A percentile compares a stretch with the other conserved stretches of the same genome.
Conservation (phyloP, 352 stramenopile species). For the Phytophthora hibernalis region DNA sequence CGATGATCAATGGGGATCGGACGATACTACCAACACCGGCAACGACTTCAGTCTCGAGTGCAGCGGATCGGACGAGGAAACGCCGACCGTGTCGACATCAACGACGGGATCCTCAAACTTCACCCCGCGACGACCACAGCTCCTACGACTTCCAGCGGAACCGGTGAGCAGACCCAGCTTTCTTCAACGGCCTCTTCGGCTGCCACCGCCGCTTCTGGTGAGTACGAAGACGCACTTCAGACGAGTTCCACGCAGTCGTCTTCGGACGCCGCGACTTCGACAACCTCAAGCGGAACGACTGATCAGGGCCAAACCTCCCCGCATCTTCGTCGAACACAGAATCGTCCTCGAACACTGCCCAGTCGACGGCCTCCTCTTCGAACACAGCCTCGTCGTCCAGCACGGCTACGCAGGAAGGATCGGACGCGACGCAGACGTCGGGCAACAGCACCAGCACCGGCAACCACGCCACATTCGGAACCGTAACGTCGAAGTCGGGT, state of each 20-base stretch:
- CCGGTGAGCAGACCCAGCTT: conserved; percentile 5
- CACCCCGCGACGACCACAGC: conserved; percentile 3
- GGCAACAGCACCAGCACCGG: conserved; percentile 4
- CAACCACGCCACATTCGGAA: conserved; percentile 21
- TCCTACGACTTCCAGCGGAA: conserved; percentile 14
- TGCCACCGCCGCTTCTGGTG: conserved; percentile 10
- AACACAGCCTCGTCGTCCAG: conserved; percentile 2
- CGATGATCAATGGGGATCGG: conserved; percentile 5
- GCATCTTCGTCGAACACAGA: conserved; percentile 10
- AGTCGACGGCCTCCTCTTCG: conserved; percentile 2
- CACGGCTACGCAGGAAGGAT: conserved; percentile 11
- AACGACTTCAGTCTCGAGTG: conserved; percentile 21
- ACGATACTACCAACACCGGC: background rate
- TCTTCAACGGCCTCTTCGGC: conserved; percentile 3
- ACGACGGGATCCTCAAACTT: conserved; percentile 14
- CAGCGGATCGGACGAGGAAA: conserved; percentile 17
- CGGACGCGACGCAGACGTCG: background rate
- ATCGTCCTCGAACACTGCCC: conserved; percentile 12
- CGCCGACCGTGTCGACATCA: conserved; percentile 10
- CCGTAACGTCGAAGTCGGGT: conserved; percentile 12
- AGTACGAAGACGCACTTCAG: background rate
- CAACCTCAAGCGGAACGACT: conserved; percentile 2
- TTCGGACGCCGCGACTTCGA: background rate
- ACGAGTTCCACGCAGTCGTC: conserved; percentile 11
- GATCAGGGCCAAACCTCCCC: conserved; percentile 15